Percentiles rank a stretch among this genome's conserved stretches.
These are phyloP conservation scores for Symbiodinium pilosum DNA, from an alignment of 73 alveolate genomes.

Conservation along the genomic window DNA sequence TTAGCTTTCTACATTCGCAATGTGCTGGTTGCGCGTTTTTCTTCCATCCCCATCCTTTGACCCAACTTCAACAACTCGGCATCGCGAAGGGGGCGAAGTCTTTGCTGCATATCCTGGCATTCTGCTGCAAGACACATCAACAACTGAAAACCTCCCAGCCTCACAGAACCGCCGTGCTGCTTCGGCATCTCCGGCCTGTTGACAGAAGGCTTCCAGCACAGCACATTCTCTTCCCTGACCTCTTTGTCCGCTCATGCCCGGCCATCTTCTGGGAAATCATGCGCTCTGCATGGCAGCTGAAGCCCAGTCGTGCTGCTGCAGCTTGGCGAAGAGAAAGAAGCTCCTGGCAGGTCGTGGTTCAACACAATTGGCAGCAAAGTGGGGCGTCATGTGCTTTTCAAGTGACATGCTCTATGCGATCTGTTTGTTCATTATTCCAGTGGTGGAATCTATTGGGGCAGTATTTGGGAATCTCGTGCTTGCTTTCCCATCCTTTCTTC, in stretches of 20 bases:
- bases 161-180: background rate
- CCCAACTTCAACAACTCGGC: background rate
- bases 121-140: background rate
- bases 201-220: background rate
- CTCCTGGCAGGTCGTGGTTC: slow-evolving; percentile 19
- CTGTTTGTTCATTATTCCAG: background rate
- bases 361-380: background rate
- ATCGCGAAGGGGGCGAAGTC: background rate
- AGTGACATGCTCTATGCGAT: background rate
- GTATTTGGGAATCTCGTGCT: no score
- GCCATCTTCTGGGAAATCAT: slow-evolving; percentile 65
- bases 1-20: no score
- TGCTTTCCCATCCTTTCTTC: no score
- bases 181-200: background rate
- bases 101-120: background rate
- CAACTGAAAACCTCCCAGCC: no score
- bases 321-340: slow-evolving; percentile 20
- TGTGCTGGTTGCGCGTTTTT: background rate
- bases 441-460: no score
- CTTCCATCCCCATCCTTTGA: background rate
- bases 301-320: slow-evolving; percentile 52
- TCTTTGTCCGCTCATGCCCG: background rate
- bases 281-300: slow-evolving; percentile 73
- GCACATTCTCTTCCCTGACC: background rate
- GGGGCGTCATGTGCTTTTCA: background rate